Conservation (phyloP, 2,329 filamentous ascomycete species). For the Sarocladium brachiariae region DNA sequence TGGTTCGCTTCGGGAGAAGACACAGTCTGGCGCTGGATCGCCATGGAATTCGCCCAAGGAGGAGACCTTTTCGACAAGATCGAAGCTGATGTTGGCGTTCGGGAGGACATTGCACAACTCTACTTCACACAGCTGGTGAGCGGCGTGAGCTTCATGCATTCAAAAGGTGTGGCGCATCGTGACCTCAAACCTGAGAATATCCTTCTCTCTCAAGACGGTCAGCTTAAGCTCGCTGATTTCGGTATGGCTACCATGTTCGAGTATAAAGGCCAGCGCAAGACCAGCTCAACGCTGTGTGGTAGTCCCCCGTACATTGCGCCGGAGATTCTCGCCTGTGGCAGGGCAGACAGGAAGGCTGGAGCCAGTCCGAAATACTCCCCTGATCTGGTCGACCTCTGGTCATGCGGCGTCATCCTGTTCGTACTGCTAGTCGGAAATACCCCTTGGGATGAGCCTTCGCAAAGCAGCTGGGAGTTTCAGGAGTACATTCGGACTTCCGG, state of each 20-base stretch:
- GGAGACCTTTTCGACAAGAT: conserved; percentile 99
- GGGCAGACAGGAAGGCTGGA: conserved; percentile 37
- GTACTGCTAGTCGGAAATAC: conserved; percentile 94
- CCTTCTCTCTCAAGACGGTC: conserved; percentile 73
- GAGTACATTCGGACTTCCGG: conserved; percentile 78
- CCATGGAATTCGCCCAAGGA: conserved; percentile 93
- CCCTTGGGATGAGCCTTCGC: conserved; percentile 90
- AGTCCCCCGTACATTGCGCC: conserved; percentile 97
- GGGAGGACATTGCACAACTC: conserved; percentile 88
- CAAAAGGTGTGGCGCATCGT: conserved; percentile 88
- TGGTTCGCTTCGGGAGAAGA: conserved; percentile 89
- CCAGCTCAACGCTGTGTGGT: conserved; percentile 84
- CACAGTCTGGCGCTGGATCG: conserved; percentile 86
- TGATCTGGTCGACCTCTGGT: conserved; percentile 90
- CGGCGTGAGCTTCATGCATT: conserved; percentile 92
- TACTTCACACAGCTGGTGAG: conserved; percentile 91
- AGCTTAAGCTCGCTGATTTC: conserved; percentile 93
- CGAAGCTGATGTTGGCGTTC: conserved; percentile 92
- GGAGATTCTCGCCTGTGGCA: conserved; percentile 63
- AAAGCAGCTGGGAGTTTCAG: conserved; percentile 80
- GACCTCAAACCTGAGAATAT: conserved; percentile 96
- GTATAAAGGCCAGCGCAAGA: conserved; percentile 75
- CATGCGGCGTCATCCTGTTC: conserved; percentile 95
- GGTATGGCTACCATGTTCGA: conserved; percentile 91
- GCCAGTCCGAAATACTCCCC: conserved; percentile 58